Evolutionary conservation across 129 eudicot genomes (phyloP).

Genomic region (Chrysanthemum lavandulifolium): DNA sequence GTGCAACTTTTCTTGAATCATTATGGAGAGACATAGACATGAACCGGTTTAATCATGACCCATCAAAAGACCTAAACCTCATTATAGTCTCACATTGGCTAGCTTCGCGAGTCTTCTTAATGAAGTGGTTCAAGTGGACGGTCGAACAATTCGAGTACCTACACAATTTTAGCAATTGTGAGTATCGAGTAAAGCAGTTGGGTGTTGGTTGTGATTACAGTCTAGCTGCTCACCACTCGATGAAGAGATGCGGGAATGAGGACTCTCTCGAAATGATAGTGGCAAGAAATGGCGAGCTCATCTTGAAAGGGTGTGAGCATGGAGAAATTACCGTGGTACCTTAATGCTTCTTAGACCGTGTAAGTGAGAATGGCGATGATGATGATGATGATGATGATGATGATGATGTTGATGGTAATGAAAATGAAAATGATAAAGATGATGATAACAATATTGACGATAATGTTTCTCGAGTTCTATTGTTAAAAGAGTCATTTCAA

Average conservation of each 20-base stretch:
- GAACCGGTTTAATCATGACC: slow-evolving; percentile 63
- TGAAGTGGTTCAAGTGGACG: slow-evolving; percentile 98
- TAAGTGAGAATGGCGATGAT: slow-evolving; percentile 39
- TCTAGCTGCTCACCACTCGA: slow-evolving; percentile 68
- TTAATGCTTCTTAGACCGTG: slow-evolving; percentile 59
- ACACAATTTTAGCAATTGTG: slow-evolving; percentile 67
- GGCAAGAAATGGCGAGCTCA: slow-evolving; percentile 65
- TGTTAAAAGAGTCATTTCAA: no score
- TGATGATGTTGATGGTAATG: neutral
- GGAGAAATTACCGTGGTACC: slow-evolving; percentile 68
- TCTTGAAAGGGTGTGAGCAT: slow-evolving; percentile 42
- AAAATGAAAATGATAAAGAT: neutral
- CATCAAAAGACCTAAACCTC: slow-evolving; percentile 58
- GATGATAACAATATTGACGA: neutral
- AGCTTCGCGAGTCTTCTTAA: slow-evolving; percentile 66
- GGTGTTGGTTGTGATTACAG: slow-evolving; percentile 84
- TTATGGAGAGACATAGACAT: slow-evolving; percentile 90
- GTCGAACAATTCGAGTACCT: slow-evolving; percentile 79
- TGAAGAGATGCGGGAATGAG: slow-evolving; percentile 70
- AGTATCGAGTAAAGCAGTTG: slow-evolving; percentile 71
- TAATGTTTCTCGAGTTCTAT: slow-evolving; percentile 15
- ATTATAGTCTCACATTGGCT: slow-evolving; percentile 77
- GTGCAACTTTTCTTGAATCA: slow-evolving; percentile 86
- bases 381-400: neutral
- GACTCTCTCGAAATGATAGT: slow-evolving; percentile 72